These are phyloP conservation scores for Stropharia rugosoannulata DNA, from an alignment of 768 basidiomycete species.

Conservation along the genomic window DNA sequence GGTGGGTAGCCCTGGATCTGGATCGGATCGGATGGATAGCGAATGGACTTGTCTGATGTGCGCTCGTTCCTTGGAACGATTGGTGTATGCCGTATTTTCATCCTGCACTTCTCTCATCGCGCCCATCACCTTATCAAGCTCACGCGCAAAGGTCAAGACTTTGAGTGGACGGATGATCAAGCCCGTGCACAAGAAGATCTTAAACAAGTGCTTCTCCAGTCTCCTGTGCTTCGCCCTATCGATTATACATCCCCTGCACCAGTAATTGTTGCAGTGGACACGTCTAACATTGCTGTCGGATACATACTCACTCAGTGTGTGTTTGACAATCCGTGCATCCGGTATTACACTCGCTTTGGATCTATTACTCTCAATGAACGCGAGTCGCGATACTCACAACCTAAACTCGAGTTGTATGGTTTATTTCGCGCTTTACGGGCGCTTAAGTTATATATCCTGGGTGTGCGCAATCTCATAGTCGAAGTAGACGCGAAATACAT, in stretches of 20 bases:
- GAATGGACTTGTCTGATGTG: slow-evolving; percentile 19
- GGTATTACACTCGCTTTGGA: slow-evolving; percentile 20
- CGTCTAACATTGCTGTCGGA: slow-evolving; percentile 30
- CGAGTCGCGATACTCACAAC: slow-evolving; percentile 25
- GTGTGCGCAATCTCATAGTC: slow-evolving; percentile 24
- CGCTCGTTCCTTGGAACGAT: slow-evolving; percentile 27
- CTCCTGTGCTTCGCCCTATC: slow-evolving; percentile 23
- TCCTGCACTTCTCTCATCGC: slow-evolving; percentile 20
- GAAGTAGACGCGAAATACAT: slow-evolving; percentile 37
- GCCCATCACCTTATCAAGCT: slow-evolving; percentile 17
- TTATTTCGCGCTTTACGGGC: slow-evolving; percentile 21
- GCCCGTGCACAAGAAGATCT: slow-evolving; percentile 14
- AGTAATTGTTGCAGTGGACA: slow-evolving; percentile 35
- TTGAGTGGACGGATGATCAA: slow-evolving; percentile 26
- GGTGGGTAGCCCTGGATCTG: too few species aligned
- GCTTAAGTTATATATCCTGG: not conserved
- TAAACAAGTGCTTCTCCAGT: slow-evolving; percentile 18
- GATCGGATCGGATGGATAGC: too few species aligned
- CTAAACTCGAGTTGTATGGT: slow-evolving; percentile 36
- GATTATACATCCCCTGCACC: slow-evolving; percentile 20
- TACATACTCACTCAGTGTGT: slow-evolving; percentile 21
- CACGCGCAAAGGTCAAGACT: slow-evolving; percentile 18
- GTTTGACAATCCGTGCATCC: slow-evolving; percentile 20
- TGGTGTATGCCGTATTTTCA: slow-evolving; percentile 22
- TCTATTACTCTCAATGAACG: slow-evolving; percentile 29